Evolutionary conservation across 768 basidiomycete genomes (phyloP), one percentile per base, ranked within the genome.

Genomic region (Boletales sp.): DNA sequence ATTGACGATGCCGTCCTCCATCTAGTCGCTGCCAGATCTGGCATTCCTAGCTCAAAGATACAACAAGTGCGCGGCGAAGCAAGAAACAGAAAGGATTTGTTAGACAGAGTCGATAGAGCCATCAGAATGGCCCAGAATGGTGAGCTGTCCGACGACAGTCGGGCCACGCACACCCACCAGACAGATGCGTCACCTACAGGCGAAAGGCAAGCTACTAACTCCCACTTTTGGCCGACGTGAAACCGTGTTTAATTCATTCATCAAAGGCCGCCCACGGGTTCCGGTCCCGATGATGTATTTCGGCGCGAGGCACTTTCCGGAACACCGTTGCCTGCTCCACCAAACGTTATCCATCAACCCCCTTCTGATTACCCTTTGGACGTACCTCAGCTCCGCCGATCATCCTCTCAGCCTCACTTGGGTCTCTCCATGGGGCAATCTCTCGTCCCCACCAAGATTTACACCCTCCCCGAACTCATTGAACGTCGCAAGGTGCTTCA

Each of bases 1-100:
- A 65, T 65, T n/a, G 64, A 65, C 40, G 60, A 67, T 55, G 65
- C 63, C 11, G 60, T 65, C 35, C 65, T 65, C 32, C 55, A 58
- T 48, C 45, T 65, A 4, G 55, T 65, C 60, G 64, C 64, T 38
- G 64, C 65, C 46, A 54, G 65, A 67, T 65, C 65, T 10, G 65
- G 63, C 34, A 62, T 67, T 31, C 63, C 64, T 6, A 65, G 49
- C 49, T 57, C 63, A 45, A 67, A 58, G 36, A 65, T 65, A 37
- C 63, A 67, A 33, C 59, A 67, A 46, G 62, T 67, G 18, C 62
- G 62, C 30, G 57, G 54, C 10, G 65, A 63, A 56, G 64, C 65
- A 43, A 65, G 58, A 56, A 63, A 43, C 50, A 67, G 64, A 43
- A 65, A 65, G 36, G 64, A 67, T 52, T 53, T 67, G 44, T 50